These are phyloP conservation scores for Balakata baccata DNA, from an alignment of 345 rosid genomes.

Conservation along the genomic window DNA sequence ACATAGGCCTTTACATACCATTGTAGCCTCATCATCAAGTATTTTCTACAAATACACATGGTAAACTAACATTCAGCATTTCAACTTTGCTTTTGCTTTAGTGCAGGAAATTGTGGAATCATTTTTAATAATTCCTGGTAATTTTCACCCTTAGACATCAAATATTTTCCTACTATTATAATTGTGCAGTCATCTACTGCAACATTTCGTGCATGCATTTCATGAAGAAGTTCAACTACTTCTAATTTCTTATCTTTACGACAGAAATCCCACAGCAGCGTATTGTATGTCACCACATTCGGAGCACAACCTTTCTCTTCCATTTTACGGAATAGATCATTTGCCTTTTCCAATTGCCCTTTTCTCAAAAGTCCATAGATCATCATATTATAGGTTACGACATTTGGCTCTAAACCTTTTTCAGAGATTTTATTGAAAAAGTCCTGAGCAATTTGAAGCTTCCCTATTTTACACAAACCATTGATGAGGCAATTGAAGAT, in stretches of 20 bases:
- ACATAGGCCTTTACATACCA: too few species aligned
- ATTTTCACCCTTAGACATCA: slow-evolving; percentile 28
- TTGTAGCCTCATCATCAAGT: too few species aligned
- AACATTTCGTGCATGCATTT: slow-evolving; percentile 36
- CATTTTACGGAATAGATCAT: slow-evolving; percentile 24
- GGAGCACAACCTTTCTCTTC: slow-evolving; percentile 31
- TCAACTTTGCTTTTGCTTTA: background rate
- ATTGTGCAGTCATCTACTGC: slow-evolving; percentile 22
- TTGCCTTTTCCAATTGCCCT: slow-evolving; percentile 18
- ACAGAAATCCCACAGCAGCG: slow-evolving; percentile 19
- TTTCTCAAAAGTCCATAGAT: slow-evolving; percentile 26
- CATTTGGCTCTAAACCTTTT: slow-evolving; percentile 24
- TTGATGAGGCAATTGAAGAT: slow-evolving; percentile 28
- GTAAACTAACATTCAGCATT: background rate
- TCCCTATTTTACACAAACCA: slow-evolving; percentile 24
- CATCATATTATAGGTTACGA: slow-evolving; percentile 25
- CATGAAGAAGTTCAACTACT: slow-evolving; percentile 28
- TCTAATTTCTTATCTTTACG: slow-evolving; percentile 9
- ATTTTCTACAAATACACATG: background rate
- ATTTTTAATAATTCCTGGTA: slow-evolving; percentile 21
- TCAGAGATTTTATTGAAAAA: slow-evolving; percentile 18
- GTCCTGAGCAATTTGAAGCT: slow-evolving; percentile 9
- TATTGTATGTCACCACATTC: slow-evolving; percentile 18
- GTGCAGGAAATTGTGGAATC: slow-evolving; percentile 33
- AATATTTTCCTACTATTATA: slow-evolving; percentile 21